Evolutionary conservation across 257 asterid genomes (phyloP).

Genomic region (Phtheirospermum japonicum): DNA sequence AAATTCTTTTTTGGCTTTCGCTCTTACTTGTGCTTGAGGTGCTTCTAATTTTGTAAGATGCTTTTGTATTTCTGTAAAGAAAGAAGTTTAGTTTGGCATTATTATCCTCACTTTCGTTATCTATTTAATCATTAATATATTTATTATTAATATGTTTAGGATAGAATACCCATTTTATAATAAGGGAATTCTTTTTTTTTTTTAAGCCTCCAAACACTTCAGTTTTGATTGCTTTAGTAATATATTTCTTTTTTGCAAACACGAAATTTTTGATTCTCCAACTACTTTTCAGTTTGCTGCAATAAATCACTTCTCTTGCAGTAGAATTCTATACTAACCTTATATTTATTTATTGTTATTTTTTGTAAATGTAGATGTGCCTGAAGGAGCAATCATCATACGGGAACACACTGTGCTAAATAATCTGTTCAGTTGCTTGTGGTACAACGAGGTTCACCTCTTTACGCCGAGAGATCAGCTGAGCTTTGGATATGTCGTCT

Average conservation of each 20-base stretch:
- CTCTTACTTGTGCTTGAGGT: too few species aligned
- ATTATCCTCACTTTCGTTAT: too few species aligned
- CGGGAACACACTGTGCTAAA: constrained; percentile 80
- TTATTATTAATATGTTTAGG: too few species aligned
- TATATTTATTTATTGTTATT: not conserved
- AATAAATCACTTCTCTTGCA: not conserved
- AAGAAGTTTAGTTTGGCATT: too few species aligned
- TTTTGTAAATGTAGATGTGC: constrained; percentile 61
- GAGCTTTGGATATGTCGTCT: constrained; percentile 87
- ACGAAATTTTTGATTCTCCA: not conserved
- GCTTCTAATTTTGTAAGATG: too few species aligned
- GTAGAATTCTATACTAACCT: not conserved
- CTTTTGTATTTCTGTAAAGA: too few species aligned
- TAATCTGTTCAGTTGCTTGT: constrained; percentile 88
- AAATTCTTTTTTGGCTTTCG: too few species aligned
- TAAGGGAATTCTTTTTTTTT: too few species aligned
- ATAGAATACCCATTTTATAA: too few species aligned
- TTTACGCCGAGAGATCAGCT: constrained; percentile 97
- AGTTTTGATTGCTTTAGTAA: not conserved
- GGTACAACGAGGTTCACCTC: constrained; percentile 97
- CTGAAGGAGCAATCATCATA: constrained; percentile 95
- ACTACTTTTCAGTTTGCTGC: not conserved
- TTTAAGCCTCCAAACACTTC: not conserved
- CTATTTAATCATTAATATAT: too few species aligned
- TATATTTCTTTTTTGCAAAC: not conserved